phyloP scores from a whole-genome alignment of 768 basidiomycete species.

The Leccinum pellstonianum region DNA sequence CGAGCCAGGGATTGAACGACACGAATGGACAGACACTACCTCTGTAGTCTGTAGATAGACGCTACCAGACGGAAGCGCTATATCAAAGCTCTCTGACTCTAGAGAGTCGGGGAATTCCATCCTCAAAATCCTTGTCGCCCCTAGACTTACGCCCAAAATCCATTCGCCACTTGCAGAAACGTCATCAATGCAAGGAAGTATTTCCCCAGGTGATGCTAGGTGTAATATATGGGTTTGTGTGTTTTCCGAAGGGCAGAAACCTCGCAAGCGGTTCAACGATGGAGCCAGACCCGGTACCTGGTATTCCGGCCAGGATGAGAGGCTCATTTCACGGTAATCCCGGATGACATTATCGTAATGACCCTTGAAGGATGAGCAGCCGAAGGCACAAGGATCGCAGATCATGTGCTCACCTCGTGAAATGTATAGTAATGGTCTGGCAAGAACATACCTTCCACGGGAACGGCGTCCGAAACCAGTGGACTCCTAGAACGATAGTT shows the following conservation, averaged over 20 bases:
- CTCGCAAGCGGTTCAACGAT: slow-evolving; percentile 56
- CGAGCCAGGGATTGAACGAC: no score
- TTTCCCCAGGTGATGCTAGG: slow-evolving; percentile 79
- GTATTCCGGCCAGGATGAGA: slow-evolving; percentile 63
- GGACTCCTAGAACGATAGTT: slow-evolving; percentile 28
- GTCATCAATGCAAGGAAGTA: slow-evolving; percentile 82
- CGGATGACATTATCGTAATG: slow-evolving; percentile 89
- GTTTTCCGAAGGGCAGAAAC: slow-evolving; percentile 49
- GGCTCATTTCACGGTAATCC: slow-evolving; percentile 75
- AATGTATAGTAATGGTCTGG: slow-evolving; percentile 72
- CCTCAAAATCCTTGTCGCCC: slow-evolving; percentile 61
- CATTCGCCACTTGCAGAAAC: slow-evolving; percentile 73
- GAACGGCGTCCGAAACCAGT: background rate
- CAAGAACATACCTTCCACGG: slow-evolving; percentile 46
- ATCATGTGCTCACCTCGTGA: slow-evolving; percentile 48
- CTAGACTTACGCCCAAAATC: slow-evolving; percentile 82
- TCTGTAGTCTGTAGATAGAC: slow-evolving; percentile 69
- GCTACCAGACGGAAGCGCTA: slow-evolving; percentile 77
- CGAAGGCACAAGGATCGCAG: background rate
- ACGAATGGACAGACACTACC: slow-evolving; percentile 38
- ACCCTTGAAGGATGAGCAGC: slow-evolving; percentile 48
- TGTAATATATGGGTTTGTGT: slow-evolving; percentile 81
- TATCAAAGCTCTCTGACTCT: slow-evolving; percentile 46
- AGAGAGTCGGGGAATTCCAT: slow-evolving; percentile 44
- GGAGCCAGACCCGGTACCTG: slow-evolving; percentile 42